A percentile compares a stretch with the other conserved stretches of the same genome.
phyloP scores from a whole-genome alignment of 345 rosid genomes.

The Raphanus sativus region DNA sequence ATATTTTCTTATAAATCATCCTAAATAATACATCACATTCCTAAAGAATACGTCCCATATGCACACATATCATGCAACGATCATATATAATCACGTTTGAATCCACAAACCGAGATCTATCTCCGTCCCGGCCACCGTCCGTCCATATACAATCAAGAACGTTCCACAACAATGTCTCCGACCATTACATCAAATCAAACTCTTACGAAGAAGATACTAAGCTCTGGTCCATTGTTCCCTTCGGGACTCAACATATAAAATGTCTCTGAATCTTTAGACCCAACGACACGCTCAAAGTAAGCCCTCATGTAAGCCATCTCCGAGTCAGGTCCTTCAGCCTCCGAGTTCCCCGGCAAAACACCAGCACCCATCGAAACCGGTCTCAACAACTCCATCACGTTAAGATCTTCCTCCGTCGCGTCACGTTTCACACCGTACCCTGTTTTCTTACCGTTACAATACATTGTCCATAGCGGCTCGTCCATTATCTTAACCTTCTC shows the following conservation, averaged over 20 bases:
- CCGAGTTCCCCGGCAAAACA: slow-evolving; percentile 66
- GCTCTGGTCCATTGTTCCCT: slow-evolving; percentile 77
- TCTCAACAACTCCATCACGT: slow-evolving; percentile 73
- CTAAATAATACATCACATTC: slow-evolving; percentile 8
- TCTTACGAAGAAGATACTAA: slow-evolving; percentile 75
- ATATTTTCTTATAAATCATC: slow-evolving; percentile 8
- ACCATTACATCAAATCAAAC: slow-evolving; percentile 39
- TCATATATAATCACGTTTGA: neutral
- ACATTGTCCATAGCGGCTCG: slow-evolving; percentile 84
- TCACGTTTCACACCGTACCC: slow-evolving; percentile 73
- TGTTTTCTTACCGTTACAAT: slow-evolving; percentile 69
- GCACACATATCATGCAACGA: slow-evolving; percentile 12
- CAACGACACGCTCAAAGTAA: slow-evolving; percentile 69
- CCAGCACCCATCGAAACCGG: slow-evolving; percentile 92
- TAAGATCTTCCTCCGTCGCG: slow-evolving; percentile 65
- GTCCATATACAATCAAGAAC: neutral
- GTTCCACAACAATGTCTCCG: neutral
- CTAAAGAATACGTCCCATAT: neutral
- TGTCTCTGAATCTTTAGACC: slow-evolving; percentile 84
- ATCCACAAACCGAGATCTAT: neutral
- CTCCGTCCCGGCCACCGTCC: neutral
- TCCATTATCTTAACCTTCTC: slow-evolving; percentile 53
- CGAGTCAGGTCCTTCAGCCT: slow-evolving; percentile 63
- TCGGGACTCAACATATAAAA: slow-evolving; percentile 86
- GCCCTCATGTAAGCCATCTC: slow-evolving; percentile 84